These are phyloP conservation scores for Yamadazyma diospyri DNA, from an alignment of 1,139 yeast genomes.

Conservation along the genomic window DNA sequence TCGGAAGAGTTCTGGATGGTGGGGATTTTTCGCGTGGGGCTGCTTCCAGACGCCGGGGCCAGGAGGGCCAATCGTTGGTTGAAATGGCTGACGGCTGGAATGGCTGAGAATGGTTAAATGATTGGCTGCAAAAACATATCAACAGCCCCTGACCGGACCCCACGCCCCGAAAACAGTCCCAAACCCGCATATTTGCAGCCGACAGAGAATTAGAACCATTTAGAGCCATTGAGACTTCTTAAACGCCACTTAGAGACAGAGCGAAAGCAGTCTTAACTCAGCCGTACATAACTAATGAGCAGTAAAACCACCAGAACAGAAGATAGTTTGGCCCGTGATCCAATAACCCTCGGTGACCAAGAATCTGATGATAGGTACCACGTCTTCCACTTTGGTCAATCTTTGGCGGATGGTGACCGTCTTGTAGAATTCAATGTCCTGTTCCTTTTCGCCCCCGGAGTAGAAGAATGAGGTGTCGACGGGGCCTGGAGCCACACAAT, in stretches of 20 bases:
- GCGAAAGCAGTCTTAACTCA: not conserved
- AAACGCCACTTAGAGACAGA: not conserved
- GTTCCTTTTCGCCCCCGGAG: conserved; percentile 56
- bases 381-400: conserved; percentile 57
- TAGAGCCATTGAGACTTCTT: too few relatives aligned
- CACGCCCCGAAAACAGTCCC: too few relatives aligned
- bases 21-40: too few relatives aligned
- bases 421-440: conserved; percentile 53
- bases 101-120: too few relatives aligned
- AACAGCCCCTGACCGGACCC: too few relatives aligned
- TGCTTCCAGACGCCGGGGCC: too few relatives aligned
- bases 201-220: too few relatives aligned
- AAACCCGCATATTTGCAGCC: too few relatives aligned
- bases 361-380: conserved; percentile 60
- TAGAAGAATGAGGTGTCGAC: conserved; percentile 71
- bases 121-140: too few relatives aligned
- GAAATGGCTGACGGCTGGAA: too few relatives aligned
- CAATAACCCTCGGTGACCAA: conserved; percentile 64
- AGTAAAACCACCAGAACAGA: conserved; percentile 63
- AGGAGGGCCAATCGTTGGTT: too few relatives aligned
- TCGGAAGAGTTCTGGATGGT: too few relatives aligned
- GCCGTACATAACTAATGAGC: conserved; percentile 32
- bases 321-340: conserved; percentile 69
- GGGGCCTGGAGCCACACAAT: conserved; percentile 66
- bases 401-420: conserved; percentile 44